These are phyloP conservation scores for Paramecium octaurelia DNA, from an alignment of 73 alveolate species.

Conservation along the genomic window DNA sequence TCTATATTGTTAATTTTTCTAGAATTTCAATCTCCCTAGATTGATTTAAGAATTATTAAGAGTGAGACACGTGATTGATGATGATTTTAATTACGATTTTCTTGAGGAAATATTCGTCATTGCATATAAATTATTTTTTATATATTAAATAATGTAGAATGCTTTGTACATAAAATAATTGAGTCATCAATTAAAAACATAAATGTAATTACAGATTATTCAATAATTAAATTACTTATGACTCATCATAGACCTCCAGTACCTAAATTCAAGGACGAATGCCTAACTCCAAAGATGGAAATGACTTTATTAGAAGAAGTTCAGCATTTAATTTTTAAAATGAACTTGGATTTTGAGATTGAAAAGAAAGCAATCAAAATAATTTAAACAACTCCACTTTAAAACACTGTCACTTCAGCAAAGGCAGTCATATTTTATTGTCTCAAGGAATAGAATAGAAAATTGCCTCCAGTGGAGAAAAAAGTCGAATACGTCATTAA, in stretches of 20 bases:
- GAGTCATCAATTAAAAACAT: not conserved
- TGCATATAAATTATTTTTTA: not conserved
- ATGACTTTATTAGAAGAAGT: not conserved
- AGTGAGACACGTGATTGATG: not conserved
- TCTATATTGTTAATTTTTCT: not conserved
- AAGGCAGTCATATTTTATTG: not conserved
- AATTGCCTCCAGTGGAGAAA: not conserved
- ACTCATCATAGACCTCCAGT: conserved; percentile 23
- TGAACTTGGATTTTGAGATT: not conserved
- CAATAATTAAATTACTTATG: conserved; percentile 27
- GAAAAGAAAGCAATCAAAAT: conserved; percentile 25
- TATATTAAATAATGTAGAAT: not conserved
- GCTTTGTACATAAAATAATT: not conserved
- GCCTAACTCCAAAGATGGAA: not conserved
- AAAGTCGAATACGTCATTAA: not conserved
- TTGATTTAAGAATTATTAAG: not conserved
- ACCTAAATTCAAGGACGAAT: conserved; percentile 36
- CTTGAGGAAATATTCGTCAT: not conserved
- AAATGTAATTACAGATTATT: not conserved
- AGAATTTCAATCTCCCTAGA: not conserved
- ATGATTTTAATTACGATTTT: not conserved
- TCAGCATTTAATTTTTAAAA: not conserved
- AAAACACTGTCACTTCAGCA: not conserved
- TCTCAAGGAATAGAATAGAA: not conserved
- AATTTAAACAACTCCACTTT: not conserved